These are phyloP conservation scores for Aspergillus latus DNA, from an alignment of 2,329 filamentous ascomycete genomes.

Conservation along the genomic window DNA sequence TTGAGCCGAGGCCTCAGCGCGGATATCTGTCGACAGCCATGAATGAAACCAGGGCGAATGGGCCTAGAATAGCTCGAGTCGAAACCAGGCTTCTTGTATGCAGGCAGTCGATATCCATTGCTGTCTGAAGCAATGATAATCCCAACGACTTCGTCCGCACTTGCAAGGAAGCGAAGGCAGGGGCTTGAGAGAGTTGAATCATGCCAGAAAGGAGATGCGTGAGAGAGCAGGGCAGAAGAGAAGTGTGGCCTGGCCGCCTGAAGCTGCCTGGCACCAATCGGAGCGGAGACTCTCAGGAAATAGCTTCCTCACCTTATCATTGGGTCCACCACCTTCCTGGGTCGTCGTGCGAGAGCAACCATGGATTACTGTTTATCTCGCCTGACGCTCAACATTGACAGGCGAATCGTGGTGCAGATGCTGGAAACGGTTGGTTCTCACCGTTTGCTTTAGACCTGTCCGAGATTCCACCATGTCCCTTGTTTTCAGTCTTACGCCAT, in stretches of 20 bases:
- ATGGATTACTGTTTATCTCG: background rate
- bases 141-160: background rate
- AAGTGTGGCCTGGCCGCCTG: constrained; percentile 7
- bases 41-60: background rate
- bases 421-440: too few relatives aligned
- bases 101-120: background rate
- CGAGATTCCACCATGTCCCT: background rate
- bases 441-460: background rate
- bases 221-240: constrained; percentile 13
- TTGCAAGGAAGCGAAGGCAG: background rate
- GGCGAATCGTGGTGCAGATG: too few relatives aligned
- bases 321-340: constrained; percentile 12
- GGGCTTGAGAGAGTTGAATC: background rate
- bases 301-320: constrained; percentile 23
- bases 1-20: too few relatives aligned
- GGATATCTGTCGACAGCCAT: background rate
- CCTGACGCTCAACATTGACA: too few relatives aligned
- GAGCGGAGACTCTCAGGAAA: constrained; percentile 21
- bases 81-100: background rate
- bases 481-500: background rate
- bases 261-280: constrained; percentile 22
- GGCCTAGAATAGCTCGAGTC: background rate
- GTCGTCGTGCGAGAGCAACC: background rate
- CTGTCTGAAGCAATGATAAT: background rate
- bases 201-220: background rate